Percentiles rank a stretch among this genome's conserved stretches.
These are phyloP conservation scores for Wolfiporia cocos DNA, from an alignment of 1,284 basidiomycete species.

Conservation along the genomic window DNA sequence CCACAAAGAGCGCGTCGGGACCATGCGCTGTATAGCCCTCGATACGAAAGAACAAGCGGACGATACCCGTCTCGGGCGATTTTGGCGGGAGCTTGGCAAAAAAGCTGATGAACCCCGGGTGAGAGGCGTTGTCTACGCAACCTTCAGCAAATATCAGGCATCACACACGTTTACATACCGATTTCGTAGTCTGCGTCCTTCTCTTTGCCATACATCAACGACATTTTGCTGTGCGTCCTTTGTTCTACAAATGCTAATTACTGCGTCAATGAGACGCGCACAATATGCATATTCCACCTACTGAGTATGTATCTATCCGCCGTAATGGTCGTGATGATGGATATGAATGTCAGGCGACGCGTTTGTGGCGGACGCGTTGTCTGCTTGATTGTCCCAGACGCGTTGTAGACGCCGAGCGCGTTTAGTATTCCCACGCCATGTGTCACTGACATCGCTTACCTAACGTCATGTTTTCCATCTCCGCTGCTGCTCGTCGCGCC, in stretches of 20 bases:
- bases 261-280: too few relatives aligned
- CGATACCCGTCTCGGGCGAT: slow-evolving; percentile 62
- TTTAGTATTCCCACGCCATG: too few relatives aligned
- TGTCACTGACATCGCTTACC: too few relatives aligned
- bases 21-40: slow-evolving; percentile 91
- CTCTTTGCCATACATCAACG: slow-evolving; percentile 68
- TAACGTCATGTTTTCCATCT: too few relatives aligned
- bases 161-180: slow-evolving; percentile 12
- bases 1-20: slow-evolving; percentile 83
- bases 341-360: too few relatives aligned
- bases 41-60: slow-evolving; percentile 82
- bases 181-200: slow-evolving; percentile 44
- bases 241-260: neutral
- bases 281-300: too few relatives aligned
- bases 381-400: too few relatives aligned
- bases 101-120: slow-evolving; percentile 76
- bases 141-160: slow-evolving; percentile 17
- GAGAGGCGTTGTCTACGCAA: slow-evolving; percentile 36
- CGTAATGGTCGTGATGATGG: too few relatives aligned
- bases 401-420: slow-evolving; percentile 15
- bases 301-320: too few relatives aligned
- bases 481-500: too few relatives aligned
- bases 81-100: slow-evolving; percentile 63
- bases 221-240: slow-evolving; percentile 32
- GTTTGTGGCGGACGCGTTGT: too few relatives aligned